phyloP scores from a whole-genome alignment of 1,139 yeast genomes.

The Yamadazyma jaroonii region DNA sequence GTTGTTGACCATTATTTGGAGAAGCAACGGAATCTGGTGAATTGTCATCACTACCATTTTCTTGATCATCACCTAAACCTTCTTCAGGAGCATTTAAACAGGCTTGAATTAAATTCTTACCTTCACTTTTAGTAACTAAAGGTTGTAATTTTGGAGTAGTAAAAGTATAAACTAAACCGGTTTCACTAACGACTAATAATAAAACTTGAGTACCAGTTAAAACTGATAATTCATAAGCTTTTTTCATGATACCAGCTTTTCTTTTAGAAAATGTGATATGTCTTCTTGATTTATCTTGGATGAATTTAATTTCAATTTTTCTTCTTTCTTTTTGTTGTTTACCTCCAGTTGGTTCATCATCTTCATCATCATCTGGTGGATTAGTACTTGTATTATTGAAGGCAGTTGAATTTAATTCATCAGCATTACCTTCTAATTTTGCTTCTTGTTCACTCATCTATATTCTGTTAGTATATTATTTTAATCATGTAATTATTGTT shows the following conservation, averaged over 20 bases:
- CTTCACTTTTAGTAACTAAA: conserved; percentile 93
- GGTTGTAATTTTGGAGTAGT: conserved; percentile 98
- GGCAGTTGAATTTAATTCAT: conserved; percentile 23
- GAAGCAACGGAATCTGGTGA: conserved; percentile 42
- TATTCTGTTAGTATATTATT: conserved; percentile 5
- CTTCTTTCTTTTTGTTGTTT: conserved; percentile 78
- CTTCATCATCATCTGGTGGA: conserved; percentile 56
- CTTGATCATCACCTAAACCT: conserved; percentile 57
- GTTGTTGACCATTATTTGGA: conserved; percentile 23
- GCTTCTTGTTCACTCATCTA: conserved; percentile 41
- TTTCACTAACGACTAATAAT: conserved; percentile 89
- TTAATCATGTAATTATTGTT: too few species aligned
- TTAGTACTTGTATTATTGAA: conserved; percentile 13
- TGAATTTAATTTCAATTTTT: conserved; percentile 94
- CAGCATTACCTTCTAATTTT: conserved; percentile 34
- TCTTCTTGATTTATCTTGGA: conserved; percentile 95
- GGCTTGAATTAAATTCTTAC: conserved; percentile 93
- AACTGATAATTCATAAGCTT: conserved; percentile 93
- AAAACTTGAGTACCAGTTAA: conserved; percentile 96
- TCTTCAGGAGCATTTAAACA: conserved; percentile 92
- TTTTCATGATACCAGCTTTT: conserved; percentile 98
- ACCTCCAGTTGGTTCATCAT: conserved; percentile 61
- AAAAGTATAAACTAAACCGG: conserved; percentile 97
- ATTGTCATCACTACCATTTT: conserved; percentile 58
- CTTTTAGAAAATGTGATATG: conserved; percentile 97